phyloP scores from a whole-genome alignment of 176 grass and related monocot species.

The Carex pumila region DNA sequence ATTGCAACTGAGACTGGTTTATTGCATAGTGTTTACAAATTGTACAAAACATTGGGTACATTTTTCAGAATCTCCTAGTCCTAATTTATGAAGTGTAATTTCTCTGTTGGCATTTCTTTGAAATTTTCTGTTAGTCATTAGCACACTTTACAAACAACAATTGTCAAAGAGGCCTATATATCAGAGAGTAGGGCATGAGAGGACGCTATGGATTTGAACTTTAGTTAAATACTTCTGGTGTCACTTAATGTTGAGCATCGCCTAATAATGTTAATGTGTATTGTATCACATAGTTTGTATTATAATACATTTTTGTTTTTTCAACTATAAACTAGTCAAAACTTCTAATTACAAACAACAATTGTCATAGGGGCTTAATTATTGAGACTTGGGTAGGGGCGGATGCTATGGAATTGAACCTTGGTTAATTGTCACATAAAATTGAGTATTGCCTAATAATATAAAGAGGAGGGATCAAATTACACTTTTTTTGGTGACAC shows the following conservation, averaged over 20 bases:
- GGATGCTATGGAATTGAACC: no score
- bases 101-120: not conserved
- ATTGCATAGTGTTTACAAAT: not conserved
- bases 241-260: not conserved
- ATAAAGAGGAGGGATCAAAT: no score
- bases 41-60: not conserved
- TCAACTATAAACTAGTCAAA: no score
- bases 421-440: no score
- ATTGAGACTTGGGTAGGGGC: no score
- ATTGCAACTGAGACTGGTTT: no score
- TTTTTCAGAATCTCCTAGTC: not conserved
- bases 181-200: not conserved
- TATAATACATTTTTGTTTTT: not conserved
- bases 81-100: not conserved
- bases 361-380: no score
- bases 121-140: not conserved
- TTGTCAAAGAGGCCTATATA: not conserved
- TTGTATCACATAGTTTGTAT: not conserved
- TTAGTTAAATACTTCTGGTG: not conserved
- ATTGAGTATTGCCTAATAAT: not conserved
- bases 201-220: not conserved
- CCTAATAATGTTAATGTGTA: not conserved
- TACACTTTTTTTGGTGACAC: no score
- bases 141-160: not conserved
- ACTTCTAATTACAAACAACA: not conserved